phyloP scores from a whole-genome alignment of 169 alveolate species.

The Plasmodium vivax region DNA sequence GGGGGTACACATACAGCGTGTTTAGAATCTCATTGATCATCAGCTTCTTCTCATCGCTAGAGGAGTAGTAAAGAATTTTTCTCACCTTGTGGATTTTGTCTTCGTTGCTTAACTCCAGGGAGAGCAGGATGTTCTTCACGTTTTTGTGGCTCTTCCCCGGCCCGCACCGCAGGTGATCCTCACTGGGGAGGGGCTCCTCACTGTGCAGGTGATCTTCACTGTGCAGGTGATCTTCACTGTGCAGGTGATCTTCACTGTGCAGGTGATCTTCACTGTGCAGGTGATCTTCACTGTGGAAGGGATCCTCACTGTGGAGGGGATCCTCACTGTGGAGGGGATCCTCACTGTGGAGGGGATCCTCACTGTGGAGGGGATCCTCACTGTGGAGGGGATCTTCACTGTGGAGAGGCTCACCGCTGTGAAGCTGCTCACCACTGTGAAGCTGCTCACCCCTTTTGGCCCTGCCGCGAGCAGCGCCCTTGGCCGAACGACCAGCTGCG shows the following conservation, averaged over 20 bases:
- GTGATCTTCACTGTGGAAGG: too few species aligned
- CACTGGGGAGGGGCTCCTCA: neutral
- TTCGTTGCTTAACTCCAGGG: conserved; percentile 46
- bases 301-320: neutral
- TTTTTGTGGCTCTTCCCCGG: neutral
- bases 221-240: too few species aligned
- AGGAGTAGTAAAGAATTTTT: conserved; percentile 28
- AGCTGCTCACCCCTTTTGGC: neutral
- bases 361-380: neutral
- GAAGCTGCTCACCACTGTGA: neutral
- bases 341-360: neutral
- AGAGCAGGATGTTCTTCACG: conserved; percentile 31
- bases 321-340: too few species aligned
- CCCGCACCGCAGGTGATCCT: neutral
- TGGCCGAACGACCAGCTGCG: neutral
- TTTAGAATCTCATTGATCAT: conserved; percentile 43
- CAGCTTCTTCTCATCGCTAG: conserved; percentile 38
- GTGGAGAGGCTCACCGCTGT: neutral
- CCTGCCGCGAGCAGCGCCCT: neutral
- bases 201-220: neutral
- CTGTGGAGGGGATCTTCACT: neutral
- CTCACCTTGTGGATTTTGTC: conserved; percentile 37
- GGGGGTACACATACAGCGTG: conserved; percentile 46
- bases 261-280: neutral
- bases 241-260: neutral